A percentile compares a stretch with the other conserved stretches of the same genome.
Evolutionary conservation across 192 early-diverging fungal species (phyloP).

Genomic region (Chytriomyces confervae): DNA sequence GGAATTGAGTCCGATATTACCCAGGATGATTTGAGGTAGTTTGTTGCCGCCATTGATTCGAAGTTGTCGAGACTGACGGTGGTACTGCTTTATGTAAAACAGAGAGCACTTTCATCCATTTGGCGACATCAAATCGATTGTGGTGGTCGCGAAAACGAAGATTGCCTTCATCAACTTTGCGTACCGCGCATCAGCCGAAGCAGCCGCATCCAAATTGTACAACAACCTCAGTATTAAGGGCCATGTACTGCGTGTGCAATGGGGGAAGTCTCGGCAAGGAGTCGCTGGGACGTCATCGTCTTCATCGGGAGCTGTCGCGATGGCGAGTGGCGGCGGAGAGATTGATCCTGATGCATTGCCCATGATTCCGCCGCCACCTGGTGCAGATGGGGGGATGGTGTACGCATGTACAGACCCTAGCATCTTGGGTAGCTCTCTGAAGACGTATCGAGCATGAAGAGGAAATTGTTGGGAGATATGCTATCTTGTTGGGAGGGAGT

Average conservation of each 20-base stretch:
- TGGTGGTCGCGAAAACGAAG: constrained; percentile 76
- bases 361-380: constrained; percentile 37
- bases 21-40: constrained; percentile 71
- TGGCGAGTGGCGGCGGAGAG: background rate
- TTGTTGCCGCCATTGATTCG: background rate
- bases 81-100: background rate
- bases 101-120: constrained; percentile 77
- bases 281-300: constrained; percentile 20
- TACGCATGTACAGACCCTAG: constrained; percentile 37
- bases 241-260: constrained; percentile 74
- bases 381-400: constrained; percentile 24
- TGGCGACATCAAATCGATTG: constrained; percentile 89
- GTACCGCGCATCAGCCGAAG: constrained; percentile 80
- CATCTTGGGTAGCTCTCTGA: constrained; percentile 31
- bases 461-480: too few species aligned
- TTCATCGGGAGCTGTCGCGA: background rate
- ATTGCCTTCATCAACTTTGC: constrained; percentile 94
- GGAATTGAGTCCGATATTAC: constrained; percentile 76
- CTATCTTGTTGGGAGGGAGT: too few species aligned
- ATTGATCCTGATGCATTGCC: constrained; percentile 33
- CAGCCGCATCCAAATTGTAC: constrained; percentile 71
- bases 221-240: constrained; percentile 77
- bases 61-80: background rate
- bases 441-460: constrained; percentile 30
- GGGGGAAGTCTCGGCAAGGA: constrained; percentile 65